Evolutionary conservation across 2,329 filamentous ascomycete genomes (phyloP).

Genomic region (Sordariomycetes sp.): DNA sequence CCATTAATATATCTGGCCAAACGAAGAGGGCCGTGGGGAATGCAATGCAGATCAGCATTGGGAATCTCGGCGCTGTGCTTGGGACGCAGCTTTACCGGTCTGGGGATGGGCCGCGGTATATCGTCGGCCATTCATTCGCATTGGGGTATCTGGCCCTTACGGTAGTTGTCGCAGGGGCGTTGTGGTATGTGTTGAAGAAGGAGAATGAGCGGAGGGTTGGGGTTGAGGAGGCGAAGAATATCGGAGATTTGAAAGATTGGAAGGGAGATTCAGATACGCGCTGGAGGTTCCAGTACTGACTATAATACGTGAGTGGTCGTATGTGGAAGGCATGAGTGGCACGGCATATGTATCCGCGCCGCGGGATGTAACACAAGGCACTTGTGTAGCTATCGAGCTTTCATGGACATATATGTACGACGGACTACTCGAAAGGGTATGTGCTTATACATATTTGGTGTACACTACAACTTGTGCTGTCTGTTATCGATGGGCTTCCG

Average conservation of each 20-base stretch:
- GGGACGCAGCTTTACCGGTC: constrained; percentile 57
- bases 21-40: constrained; percentile 57
- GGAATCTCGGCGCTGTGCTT: constrained; percentile 54
- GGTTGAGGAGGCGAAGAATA: constrained; percentile 27
- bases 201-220: constrained; percentile 42
- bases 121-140: constrained; percentile 54
- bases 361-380: no score
- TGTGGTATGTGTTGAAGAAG: constrained; percentile 39
- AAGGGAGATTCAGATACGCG: constrained; percentile 48
- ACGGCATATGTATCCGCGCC: no score
- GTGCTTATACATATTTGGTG: no score
- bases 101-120: constrained; percentile 45
- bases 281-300: constrained; percentile 50
- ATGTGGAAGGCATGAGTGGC: no score
- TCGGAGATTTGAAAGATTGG: constrained; percentile 39
- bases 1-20: constrained; percentile 58
- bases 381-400: no score
- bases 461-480: no score
- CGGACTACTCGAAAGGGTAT: no score
- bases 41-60: constrained; percentile 60
- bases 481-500: no score
- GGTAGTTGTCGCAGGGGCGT: constrained; percentile 31
- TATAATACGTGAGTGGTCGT: not conserved
- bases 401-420: no score
- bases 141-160: constrained; percentile 50